These are phyloP conservation scores for Capsella rubella DNA, from an alignment of 441 rosid genomes.

Conservation along the genomic window DNA sequence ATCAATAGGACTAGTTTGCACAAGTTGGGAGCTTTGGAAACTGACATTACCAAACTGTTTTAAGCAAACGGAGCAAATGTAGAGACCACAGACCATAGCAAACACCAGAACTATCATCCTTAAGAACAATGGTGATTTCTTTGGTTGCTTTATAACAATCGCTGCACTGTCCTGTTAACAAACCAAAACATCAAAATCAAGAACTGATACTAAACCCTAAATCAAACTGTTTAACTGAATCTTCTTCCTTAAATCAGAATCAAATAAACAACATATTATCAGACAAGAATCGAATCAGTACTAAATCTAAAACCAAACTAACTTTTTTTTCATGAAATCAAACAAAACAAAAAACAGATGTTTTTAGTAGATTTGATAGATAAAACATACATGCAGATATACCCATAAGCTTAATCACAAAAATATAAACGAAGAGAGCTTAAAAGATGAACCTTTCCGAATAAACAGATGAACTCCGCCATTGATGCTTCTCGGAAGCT, in stretches of 20 bases:
- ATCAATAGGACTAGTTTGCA: constrained; percentile 44
- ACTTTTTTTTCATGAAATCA: too few species aligned
- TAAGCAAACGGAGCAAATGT: constrained; percentile 64
- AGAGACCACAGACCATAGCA: constrained; percentile 78
- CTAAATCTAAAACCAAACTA: too few species aligned
- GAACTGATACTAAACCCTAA: not conserved
- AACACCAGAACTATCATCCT: constrained; percentile 76
- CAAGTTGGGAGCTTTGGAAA: constrained; percentile 53
- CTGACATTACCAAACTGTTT: constrained; percentile 61
- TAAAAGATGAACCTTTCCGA: constrained; percentile 59
- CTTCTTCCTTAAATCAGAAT: not conserved
- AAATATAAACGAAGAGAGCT: not conserved
- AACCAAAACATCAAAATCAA: constrained; percentile 3
- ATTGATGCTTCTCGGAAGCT: constrained; percentile 49
- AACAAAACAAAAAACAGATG: too few species aligned
- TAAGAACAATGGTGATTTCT: constrained; percentile 71
- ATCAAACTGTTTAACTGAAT: not conserved
- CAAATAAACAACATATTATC: too few species aligned
- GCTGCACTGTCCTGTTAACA: constrained; percentile 62
- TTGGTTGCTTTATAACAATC: constrained; percentile 64
- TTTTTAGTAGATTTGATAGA: constrained; percentile 3
- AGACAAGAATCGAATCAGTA: not conserved
- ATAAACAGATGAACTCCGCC: constrained; percentile 65
- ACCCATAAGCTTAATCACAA: constrained; percentile 32
- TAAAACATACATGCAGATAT: constrained; percentile 30